phyloP scores from a whole-genome alignment of 1,284 basidiomycete species.

The Leucoagaricus sp. region DNA sequence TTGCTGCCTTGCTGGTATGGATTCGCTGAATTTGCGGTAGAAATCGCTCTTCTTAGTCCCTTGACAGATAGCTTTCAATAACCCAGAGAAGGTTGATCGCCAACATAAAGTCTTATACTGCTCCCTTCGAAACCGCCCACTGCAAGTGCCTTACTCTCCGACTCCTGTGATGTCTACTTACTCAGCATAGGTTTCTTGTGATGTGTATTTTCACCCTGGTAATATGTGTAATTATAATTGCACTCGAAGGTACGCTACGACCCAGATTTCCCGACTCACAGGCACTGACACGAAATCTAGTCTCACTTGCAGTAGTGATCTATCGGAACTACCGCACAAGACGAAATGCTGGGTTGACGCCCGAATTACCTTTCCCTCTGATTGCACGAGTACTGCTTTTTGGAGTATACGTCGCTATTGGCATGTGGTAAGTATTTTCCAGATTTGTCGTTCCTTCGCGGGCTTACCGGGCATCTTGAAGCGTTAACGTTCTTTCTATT shows the following conservation, averaged over 20 bases:
- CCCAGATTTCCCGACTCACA: background rate
- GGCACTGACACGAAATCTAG: slow-evolving; percentile 19
- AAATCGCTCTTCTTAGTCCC: background rate
- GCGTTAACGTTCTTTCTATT: slow-evolving; percentile 30
- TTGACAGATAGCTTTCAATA: slow-evolving; percentile 24
- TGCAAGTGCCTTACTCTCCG: slow-evolving; percentile 24
- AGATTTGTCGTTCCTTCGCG: background rate
- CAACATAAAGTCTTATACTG: slow-evolving; percentile 35
- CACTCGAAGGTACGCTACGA: slow-evolving; percentile 30
- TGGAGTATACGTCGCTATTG: slow-evolving; percentile 34
- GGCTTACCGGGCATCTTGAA: slow-evolving; percentile 16
- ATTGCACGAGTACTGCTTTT: slow-evolving; percentile 38
- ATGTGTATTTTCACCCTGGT: slow-evolving; percentile 33
- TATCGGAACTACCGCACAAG: slow-evolving; percentile 32
- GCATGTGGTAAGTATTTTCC: slow-evolving; percentile 30
- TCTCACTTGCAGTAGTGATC: slow-evolving; percentile 29
- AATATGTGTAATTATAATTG: slow-evolving; percentile 31
- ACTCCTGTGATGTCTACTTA: background rate
- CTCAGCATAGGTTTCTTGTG: slow-evolving; percentile 24
- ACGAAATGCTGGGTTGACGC: slow-evolving; percentile 25
- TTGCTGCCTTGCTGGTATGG: slow-evolving; percentile 31
- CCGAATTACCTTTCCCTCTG: slow-evolving; percentile 28
- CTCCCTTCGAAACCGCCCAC: slow-evolving; percentile 22
- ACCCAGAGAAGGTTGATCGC: slow-evolving; percentile 31
- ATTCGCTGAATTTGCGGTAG: background rate